Conservation (phyloP, 2,329 filamentous ascomycete genomes). For the Knufia fluminis region DNA sequence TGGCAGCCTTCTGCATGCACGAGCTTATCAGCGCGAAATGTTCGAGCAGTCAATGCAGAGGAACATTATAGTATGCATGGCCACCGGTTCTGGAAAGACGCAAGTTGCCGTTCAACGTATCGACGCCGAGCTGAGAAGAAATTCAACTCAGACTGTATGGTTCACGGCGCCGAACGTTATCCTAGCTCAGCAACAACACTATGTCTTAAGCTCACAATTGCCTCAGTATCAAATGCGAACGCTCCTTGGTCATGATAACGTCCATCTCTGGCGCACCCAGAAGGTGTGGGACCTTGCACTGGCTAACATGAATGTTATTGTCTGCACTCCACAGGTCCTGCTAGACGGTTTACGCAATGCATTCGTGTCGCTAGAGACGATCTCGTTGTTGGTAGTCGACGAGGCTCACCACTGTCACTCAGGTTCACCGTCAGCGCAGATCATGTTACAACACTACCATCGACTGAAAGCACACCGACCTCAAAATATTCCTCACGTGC, state of each 20-base stretch:
- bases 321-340: conserved; percentile 69
- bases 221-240: conserved; percentile 49
- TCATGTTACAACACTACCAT: conserved; percentile 67
- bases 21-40: conserved; percentile 70
- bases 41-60: conserved; percentile 56
- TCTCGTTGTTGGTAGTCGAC: conserved; percentile 70
- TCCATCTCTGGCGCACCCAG: conserved; percentile 64
- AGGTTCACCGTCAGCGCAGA: conserved; percentile 55
- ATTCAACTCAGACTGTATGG: conserved; percentile 48
- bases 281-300: conserved; percentile 59
- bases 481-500: conserved; percentile 50
- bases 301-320: conserved; percentile 56
- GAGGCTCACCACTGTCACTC: conserved; percentile 72
- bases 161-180: conserved; percentile 63
- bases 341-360: conserved; percentile 64
- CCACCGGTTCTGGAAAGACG: conserved; percentile 71
- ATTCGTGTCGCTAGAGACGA: conserved; percentile 55
- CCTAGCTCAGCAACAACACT: conserved; percentile 57
- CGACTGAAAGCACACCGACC: conserved; percentile 32
- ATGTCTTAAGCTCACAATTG: conserved; percentile 52
- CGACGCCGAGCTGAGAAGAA: conserved; percentile 51
- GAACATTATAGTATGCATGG: conserved; percentile 73
- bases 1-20: conserved; percentile 15
- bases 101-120: conserved; percentile 59
- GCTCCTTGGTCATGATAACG: conserved; percentile 58